Evolutionary conservation across 768 basidiomycete species (phyloP).

Genomic region (Mycena metata): DNA sequence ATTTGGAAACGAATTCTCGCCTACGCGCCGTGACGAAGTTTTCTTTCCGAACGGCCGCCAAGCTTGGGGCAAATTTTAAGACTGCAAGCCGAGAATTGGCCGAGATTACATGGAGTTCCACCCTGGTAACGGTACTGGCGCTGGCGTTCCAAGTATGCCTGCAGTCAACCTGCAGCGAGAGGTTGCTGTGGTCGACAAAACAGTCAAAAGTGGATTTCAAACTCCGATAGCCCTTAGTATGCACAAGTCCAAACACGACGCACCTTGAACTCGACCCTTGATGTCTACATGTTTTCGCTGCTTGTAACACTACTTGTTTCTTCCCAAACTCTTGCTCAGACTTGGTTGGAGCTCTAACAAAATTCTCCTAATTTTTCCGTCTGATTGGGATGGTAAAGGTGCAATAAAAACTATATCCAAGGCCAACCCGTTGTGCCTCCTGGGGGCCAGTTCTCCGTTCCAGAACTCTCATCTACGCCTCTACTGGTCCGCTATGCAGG

Average conservation of each 20-base stretch:
- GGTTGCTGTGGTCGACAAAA: no score
- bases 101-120: no score
- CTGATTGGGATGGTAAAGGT: constrained; percentile 51
- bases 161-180: no score
- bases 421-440: constrained; percentile 58
- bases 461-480: constrained; percentile 49
- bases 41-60: no score
- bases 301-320: constrained; percentile 9
- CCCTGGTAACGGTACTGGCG: no score
- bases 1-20: no score
- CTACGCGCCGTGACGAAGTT: no score
- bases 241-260: background rate
- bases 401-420: constrained; percentile 63
- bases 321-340: constrained; percentile 22
- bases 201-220: background rate
- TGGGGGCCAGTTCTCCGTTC: constrained; percentile 59
- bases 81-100: no score
- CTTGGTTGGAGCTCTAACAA: constrained; percentile 26
- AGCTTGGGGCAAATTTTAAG: no score
- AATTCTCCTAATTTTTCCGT: background rate
- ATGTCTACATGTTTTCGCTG: constrained; percentile 12
- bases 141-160: no score
- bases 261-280: background rate
- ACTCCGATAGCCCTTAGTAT: background rate
- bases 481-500: no score